Evolutionary conservation across 108 stramenopile genomes (phyloP).

Genomic region (Phaeodactylum tricornutum): DNA sequence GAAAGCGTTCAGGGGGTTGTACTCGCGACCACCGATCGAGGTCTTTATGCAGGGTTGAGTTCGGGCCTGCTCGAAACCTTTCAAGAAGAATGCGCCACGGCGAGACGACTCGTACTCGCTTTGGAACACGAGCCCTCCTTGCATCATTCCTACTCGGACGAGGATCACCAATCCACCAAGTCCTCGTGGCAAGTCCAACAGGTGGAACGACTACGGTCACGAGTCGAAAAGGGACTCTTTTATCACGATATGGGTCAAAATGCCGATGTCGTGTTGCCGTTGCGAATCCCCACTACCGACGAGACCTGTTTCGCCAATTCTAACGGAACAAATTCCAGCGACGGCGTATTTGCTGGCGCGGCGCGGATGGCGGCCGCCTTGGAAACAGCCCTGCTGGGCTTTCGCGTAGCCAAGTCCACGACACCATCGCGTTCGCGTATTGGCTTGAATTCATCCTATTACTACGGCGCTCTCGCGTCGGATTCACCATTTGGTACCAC

Average conservation of each 20-base stretch:
- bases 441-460: slow-evolving; percentile 6
- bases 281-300: slow-evolving; percentile 9
- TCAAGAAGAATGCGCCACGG: slow-evolving; percentile 56
- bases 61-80: slow-evolving; percentile 57
- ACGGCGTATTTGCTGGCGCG: no score
- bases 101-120: slow-evolving; percentile 33
- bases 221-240: slow-evolving; percentile 41
- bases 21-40: slow-evolving; percentile 40
- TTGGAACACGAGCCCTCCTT: slow-evolving; percentile 2
- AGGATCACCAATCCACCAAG: background rate
- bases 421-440: background rate
- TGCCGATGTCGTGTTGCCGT: slow-evolving; percentile 48
- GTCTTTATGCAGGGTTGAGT: slow-evolving; percentile 47
- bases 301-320: slow-evolving; percentile 24
- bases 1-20: slow-evolving; percentile 52
- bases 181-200: slow-evolving; percentile 21
- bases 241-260: slow-evolving; percentile 45
- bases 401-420: slow-evolving; percentile 25
- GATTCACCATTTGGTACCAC: slow-evolving; percentile 33
- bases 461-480: slow-evolving; percentile 8
- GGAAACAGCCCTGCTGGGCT: slow-evolving; percentile 55
- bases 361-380: slow-evolving; percentile 54
- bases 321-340: no score
- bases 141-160: background rate
- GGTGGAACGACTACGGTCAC: slow-evolving; percentile 32